phyloP scores from a whole-genome alignment of 495 filamentous ascomycete species.

The Neurospora sp. region DNA sequence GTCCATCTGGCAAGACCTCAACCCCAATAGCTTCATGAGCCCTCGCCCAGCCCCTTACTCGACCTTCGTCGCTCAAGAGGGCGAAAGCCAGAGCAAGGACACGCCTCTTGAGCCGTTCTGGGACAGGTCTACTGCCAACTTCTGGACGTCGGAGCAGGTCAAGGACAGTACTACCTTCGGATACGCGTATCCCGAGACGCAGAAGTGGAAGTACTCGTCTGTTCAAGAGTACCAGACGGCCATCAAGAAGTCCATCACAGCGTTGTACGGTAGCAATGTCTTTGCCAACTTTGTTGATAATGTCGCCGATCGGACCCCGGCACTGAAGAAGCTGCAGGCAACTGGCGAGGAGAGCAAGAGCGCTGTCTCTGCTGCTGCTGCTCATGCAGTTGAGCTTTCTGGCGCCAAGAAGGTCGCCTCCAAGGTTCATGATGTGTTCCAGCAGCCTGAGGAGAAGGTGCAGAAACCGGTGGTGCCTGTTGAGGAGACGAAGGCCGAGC shows the following conservation, averaged over 20 bases:
- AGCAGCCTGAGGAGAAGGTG: background rate
- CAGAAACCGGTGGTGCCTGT: background rate
- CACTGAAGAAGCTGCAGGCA: background rate
- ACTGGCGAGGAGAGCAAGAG: background rate
- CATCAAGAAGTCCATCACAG: slow-evolving; percentile 7
- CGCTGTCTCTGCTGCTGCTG: background rate
- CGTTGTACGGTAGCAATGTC: slow-evolving; percentile 18
- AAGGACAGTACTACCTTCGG: slow-evolving; percentile 33
- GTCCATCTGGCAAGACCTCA: slow-evolving; percentile 61
- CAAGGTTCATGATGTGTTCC: background rate
- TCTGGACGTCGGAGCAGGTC: slow-evolving; percentile 37
- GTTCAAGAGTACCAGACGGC: slow-evolving; percentile 7
- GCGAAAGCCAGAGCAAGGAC: slow-evolving; percentile 27
- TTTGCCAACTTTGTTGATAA: slow-evolving; percentile 15
- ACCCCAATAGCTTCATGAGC: slow-evolving; percentile 47
- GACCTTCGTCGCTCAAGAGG: slow-evolving; percentile 39
- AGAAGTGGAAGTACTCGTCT: slow-evolving; percentile 13
- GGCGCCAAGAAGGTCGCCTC: background rate
- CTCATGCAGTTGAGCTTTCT: background rate
- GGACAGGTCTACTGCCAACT: slow-evolving; percentile 24
- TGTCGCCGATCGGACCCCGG: slow-evolving; percentile 4
- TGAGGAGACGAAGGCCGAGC: background rate
- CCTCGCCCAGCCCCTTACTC: slow-evolving; percentile 35
- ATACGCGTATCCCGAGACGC: slow-evolving; percentile 53
- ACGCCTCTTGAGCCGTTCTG: slow-evolving; percentile 37